Percentiles rank a stretch among this genome's conserved stretches.
Evolutionary conservation across 345 rosid species (phyloP).

Genomic region (Ricinus communis): DNA sequence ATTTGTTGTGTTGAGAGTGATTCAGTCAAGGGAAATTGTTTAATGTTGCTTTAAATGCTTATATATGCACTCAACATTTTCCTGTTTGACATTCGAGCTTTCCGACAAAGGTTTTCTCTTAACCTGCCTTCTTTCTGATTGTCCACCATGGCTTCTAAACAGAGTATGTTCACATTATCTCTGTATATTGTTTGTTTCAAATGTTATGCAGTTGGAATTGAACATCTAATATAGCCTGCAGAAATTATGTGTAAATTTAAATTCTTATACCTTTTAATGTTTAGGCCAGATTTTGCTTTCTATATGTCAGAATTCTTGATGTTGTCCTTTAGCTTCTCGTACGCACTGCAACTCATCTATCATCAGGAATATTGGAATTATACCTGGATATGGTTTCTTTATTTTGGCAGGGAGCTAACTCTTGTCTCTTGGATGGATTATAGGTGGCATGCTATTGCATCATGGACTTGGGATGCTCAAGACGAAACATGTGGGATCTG

Average conservation of each 20-base stretch:
- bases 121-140: constrained; percentile 8
- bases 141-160: no score
- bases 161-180: constrained; percentile 22
- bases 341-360: background rate
- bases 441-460: constrained; percentile 96
- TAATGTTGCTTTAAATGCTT: background rate
- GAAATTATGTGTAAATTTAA: background rate
- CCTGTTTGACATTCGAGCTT: background rate
- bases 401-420: background rate
- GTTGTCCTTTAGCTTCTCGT: background rate
- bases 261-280: background rate
- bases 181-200: background rate
- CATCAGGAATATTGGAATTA: background rate
- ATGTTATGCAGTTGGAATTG: no score
- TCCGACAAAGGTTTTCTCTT: constrained; percentile 15
- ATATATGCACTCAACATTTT: no score
- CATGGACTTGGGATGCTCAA: constrained; percentile 98
- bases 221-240: background rate
- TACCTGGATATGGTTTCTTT: background rate
- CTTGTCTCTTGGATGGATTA: background rate
- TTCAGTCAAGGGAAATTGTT: background rate
- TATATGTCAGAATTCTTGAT: background rate
- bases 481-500: constrained; percentile 97
- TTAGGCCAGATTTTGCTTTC: background rate
- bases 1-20: background rate